phyloP scores from a whole-genome alignment of 2,329 filamentous ascomycete genomes.

The Colletotrichum graminicola region DNA sequence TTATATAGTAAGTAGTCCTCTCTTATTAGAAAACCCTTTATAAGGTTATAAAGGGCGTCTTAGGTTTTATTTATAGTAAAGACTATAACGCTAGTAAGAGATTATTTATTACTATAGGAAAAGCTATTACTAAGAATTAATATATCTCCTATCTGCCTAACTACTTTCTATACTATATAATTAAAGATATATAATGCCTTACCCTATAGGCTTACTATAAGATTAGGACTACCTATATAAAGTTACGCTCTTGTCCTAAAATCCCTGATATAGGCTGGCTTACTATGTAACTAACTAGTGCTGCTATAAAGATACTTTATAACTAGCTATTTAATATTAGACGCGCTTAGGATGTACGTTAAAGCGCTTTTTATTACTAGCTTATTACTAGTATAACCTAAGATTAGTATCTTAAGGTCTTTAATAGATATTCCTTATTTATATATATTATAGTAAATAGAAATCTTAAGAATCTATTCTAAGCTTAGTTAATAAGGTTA shows the following conservation, averaged over 20 bases:
- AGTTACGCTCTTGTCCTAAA: neutral
- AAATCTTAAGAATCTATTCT: constrained; percentile 11
- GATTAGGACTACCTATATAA: neutral
- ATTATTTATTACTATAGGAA: too few relatives aligned
- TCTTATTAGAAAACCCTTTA: too few relatives aligned
- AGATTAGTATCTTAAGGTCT: neutral
- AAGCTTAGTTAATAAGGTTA: neutral
- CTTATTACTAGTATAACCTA: neutral
- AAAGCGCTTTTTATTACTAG: neutral
- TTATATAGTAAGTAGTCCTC: too few relatives aligned
- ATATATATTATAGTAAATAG: too few relatives aligned
- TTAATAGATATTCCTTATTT: neutral
- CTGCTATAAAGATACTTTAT: neutral
- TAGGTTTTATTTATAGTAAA: neutral
- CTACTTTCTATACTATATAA: neutral
- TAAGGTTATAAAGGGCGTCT: constrained; percentile 2
- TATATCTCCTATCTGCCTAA: neutral
- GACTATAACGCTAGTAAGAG: neutral
- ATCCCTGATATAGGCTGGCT: neutral
- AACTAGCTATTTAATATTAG: neutral
- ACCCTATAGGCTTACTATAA: neutral
- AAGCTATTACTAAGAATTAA: neutral
- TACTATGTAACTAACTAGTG: neutral
- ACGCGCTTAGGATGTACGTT: neutral
- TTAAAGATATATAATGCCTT: neutral